Conservation (phyloP, 257 asterid species). For the Plantago elongata region DNA sequence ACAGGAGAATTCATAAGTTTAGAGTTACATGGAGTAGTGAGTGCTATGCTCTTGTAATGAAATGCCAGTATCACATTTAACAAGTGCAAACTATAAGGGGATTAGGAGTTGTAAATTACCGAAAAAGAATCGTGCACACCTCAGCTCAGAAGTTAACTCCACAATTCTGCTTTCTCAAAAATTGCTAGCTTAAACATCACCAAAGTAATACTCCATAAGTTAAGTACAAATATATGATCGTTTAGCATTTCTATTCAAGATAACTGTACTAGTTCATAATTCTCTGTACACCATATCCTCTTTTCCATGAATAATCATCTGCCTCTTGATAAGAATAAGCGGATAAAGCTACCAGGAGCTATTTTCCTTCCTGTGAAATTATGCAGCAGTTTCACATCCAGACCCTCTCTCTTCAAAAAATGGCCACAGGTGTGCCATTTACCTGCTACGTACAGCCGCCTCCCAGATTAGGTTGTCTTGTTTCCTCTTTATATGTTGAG, state of each 20-base stretch:
- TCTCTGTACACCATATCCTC: neutral
- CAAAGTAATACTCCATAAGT: too few species aligned
- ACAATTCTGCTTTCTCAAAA: neutral
- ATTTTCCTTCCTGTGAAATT: conserved; percentile 5
- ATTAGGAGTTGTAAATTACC: too few species aligned
- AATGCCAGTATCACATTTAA: too few species aligned
- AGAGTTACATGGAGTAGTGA: too few species aligned
- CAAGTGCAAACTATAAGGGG: too few species aligned
- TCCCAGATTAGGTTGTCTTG: conserved; percentile 13
- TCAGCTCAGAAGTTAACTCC: neutral
- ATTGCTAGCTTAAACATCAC: neutral
- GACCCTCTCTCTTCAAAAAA: neutral
- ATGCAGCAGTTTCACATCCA: neutral
- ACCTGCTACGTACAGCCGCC: neutral
- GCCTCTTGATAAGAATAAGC: neutral
- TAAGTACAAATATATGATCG: too few species aligned
- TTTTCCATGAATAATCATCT: neutral
- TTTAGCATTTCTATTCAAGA: too few species aligned
- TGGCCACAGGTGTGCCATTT: neutral
- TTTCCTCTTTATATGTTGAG: neutral
- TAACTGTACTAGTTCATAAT: neutral
- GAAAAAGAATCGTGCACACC: too few species aligned
- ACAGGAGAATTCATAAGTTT: too few species aligned
- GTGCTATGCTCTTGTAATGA: too few species aligned
- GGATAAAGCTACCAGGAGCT: neutral